Base-by-base conservation (phyloP, 306 rosid genomes). In the Acacia acuminata region DNA sequence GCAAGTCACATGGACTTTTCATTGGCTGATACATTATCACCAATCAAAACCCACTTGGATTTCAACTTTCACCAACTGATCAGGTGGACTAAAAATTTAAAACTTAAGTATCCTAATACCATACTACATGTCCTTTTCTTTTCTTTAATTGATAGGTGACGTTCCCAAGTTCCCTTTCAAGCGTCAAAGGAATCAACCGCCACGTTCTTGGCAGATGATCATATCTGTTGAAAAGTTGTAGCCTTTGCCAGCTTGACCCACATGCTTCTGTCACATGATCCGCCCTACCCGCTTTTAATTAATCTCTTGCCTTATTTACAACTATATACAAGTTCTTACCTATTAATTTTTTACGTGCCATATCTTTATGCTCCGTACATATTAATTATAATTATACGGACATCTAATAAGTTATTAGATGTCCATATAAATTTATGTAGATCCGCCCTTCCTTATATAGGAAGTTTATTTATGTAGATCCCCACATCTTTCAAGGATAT, bases 191-290 rank as follows among this genome's bases (percentile, higher is more conserved):
- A 75, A 85, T 86, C 93, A 83, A 81, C 25, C 27, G 82, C 83
- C 92, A 84, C 79, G 94, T 85, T 88, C 88, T 86, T 24, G 60
- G 84, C 56, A 76, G 83, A 85, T 80, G 79, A 36, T 5, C 40
- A 81, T 84, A 78, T 77, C 84, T 83, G 77, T 82, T 47, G 14
- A 76, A 76, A 72, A 73, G 32, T 66, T 84, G 81, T 79, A 83
- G 74, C 79, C 74, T 66, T 50, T 75, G 86, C 84, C 92, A 75
- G 27, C 27, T 85, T 78, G 82, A 83, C 87, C 98, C 98, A 93
- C 94, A 88, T 93, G 98, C 89, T 77, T 82, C 47, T 89, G 94
- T 91, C 86, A 34, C 82, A 85, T 86, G 94, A 93, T 89, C 94
- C 94, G 84, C 84, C 88, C 84, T 86, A 88, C 84, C 72, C 86